Evolutionary conservation across 768 basidiomycete genomes (phyloP), one percentile per base, ranked within the genome.

Genomic region (Lentinula sp.): DNA sequence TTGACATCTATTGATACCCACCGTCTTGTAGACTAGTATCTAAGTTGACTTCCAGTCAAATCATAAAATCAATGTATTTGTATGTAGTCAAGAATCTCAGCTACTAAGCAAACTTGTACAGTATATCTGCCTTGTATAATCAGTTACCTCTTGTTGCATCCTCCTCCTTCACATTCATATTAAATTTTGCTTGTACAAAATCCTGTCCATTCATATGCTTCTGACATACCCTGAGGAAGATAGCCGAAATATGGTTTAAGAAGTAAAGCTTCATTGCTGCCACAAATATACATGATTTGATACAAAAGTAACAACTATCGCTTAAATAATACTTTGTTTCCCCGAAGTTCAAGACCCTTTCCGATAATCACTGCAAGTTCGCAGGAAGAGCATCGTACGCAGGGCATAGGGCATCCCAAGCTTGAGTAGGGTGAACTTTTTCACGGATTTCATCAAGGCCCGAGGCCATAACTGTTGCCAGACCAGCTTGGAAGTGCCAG

Each of bases 401-500:
- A 13, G 71, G 70, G 63, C 71, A 72, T 36, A 72, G 66, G 32
- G 49, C 64, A 12, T 66, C 6, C 71, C 71, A 72, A 13, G 62
- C 66, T 23, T 39, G 33, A 46, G 57, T 65, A 12, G 69, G 69
- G 8, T 64, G 58, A 36, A 64, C 62, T 9, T 63, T 42, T n/a
- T 58, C 52, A n/a, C 61, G 51, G 9, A 63, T 63, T 4, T 50
- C 64, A 3, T 68, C 63, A 18, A 73, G 66, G 60, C 71, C 69
- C 39, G 71, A 69, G 6, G 73, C 72, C 62, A 78, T 69, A 48
- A 78, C 73, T 13, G 78, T 70, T 3, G 78, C 77, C 62, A 78
- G 74, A 45, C 77, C 78, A 37, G 78, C 74, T 60, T 71, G 72
- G 59, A 75, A 66, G 62, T 77, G 72, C 76, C 78, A 79, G 65